phyloP scores from a whole-genome alignment of 2,329 filamentous ascomycete genomes.

The Sporothrix dimorphospora region DNA sequence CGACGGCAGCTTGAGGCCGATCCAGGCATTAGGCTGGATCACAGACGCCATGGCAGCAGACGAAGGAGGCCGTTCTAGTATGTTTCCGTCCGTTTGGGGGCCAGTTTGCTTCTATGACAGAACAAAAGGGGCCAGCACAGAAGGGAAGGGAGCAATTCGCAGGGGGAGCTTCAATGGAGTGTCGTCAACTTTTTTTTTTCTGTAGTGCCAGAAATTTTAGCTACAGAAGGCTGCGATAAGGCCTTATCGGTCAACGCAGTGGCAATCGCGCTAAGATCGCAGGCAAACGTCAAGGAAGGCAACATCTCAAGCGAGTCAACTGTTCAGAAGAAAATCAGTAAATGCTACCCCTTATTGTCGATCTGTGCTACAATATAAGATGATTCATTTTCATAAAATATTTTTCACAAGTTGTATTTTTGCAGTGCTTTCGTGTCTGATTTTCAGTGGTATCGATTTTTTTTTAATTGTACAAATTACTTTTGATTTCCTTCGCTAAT shows the following conservation, averaged over 20 bases:
- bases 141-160: no score
- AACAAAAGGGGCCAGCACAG: background rate
- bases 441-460: background rate
- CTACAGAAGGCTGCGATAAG: constrained; percentile 15
- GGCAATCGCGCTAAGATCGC: background rate
- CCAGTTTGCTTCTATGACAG: background rate
- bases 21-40: constrained; percentile 63
- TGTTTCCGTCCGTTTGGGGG: background rate
- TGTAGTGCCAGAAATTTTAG: constrained; percentile 13
- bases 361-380: no score
- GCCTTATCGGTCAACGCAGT: constrained; percentile 5
- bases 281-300: no score
- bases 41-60: constrained; percentile 36
- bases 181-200: constrained; percentile 27
- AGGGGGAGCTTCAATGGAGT: background rate
- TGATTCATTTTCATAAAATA: no score
- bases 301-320: no score
- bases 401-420: no score
- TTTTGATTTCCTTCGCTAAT: constrained; percentile 18
- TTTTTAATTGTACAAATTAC: background rate
- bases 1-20: constrained; percentile 62
- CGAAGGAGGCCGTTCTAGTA: background rate
- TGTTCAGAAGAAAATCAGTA: no score
- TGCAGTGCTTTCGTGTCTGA: no score
- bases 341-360: no score